Evolutionary conservation across 306 rosid genomes (phyloP).

Genomic region (Quercus agrifolia): DNA sequence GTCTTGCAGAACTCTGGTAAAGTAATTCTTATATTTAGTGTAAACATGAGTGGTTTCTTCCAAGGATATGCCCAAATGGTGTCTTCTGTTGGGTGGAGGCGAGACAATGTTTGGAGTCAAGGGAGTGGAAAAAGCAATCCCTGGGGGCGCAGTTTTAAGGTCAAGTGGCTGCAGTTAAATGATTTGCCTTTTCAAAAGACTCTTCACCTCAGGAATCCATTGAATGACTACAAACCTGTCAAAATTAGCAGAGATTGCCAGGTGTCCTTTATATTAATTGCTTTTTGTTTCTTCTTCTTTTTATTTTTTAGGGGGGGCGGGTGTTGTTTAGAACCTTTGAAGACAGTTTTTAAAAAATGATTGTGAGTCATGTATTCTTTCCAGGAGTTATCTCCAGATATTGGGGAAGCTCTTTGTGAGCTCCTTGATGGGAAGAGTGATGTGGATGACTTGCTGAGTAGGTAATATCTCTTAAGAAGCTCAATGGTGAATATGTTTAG

Average conservation of each 20-base stretch:
- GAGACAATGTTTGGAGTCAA: conserved; percentile 70
- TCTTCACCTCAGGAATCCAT: conserved; percentile 77
- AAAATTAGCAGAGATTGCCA: conserved; percentile 89
- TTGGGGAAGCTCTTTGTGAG: conserved; percentile 79
- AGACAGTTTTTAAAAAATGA: conserved; percentile 13
- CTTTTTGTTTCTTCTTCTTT: not conserved
- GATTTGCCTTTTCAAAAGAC: conserved; percentile 75
- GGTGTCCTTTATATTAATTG: conserved; percentile 35
- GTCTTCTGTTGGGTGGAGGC: conserved; percentile 73
- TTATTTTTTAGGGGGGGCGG: not conserved
- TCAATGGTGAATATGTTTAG: not conserved
- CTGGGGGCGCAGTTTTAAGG: conserved; percentile 76
- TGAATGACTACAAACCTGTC: conserved; percentile 83
- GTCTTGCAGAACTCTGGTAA: conserved; percentile 65
- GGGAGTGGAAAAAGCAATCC: conserved; percentile 67
- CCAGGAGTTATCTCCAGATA: conserved; percentile 72
- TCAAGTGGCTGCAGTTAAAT: conserved; percentile 67
- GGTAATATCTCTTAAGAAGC: conserved; percentile 36
- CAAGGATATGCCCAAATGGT: conserved; percentile 87
- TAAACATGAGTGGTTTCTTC: conserved; percentile 85
- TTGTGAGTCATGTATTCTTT: conserved; percentile 22
- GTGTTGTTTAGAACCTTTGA: not conserved
- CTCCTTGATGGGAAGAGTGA: conserved; percentile 59
- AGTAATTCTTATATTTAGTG: conserved; percentile 72
- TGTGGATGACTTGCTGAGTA: conserved; percentile 24